These are phyloP conservation scores for Parastagonospora nodorum DNA, from an alignment of 2,329 filamentous ascomycete species.

Conservation along the genomic window DNA sequence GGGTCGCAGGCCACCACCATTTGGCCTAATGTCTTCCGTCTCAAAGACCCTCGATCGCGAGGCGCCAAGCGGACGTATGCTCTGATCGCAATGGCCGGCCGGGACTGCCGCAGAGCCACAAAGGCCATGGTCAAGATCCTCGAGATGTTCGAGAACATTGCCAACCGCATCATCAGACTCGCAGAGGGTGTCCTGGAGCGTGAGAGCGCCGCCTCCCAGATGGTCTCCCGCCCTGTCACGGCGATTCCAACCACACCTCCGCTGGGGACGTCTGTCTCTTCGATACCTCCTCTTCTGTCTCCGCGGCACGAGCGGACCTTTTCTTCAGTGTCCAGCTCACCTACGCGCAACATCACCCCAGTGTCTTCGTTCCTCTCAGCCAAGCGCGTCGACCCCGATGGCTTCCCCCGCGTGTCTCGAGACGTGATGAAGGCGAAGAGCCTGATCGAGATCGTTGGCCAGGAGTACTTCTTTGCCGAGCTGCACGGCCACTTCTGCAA, in stretches of 20 bases:
- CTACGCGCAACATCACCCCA: slow-evolving; percentile 56
- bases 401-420: slow-evolving; percentile 57
- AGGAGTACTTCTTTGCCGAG: slow-evolving; percentile 63
- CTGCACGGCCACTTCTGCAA: slow-evolving; percentile 59
- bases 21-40: slow-evolving; percentile 64
- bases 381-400: slow-evolving; percentile 61
- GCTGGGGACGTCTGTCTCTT: slow-evolving; percentile 36
- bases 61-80: slow-evolving; percentile 63
- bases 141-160: slow-evolving; percentile 58
- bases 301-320: slow-evolving; percentile 35
- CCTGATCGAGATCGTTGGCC: slow-evolving; percentile 63
- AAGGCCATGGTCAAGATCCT: slow-evolving; percentile 48
- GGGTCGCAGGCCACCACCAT: slow-evolving; percentile 62
- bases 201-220: slow-evolving; percentile 35
- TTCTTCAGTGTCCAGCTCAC: slow-evolving; percentile 37
- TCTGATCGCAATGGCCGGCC: slow-evolving; percentile 61
- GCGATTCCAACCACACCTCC: slow-evolving; percentile 37
- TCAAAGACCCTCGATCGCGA: slow-evolving; percentile 62
- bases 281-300: slow-evolving; percentile 31
- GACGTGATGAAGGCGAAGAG: slow-evolving; percentile 59
- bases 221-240: slow-evolving; percentile 31
- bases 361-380: slow-evolving; percentile 64
- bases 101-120: slow-evolving; percentile 58
- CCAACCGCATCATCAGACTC: slow-evolving; percentile 55
- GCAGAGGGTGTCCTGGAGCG: slow-evolving; percentile 47